phyloP scores from a whole-genome alignment of 2,329 filamentous ascomycete species.

The Cercospora sojina region DNA sequence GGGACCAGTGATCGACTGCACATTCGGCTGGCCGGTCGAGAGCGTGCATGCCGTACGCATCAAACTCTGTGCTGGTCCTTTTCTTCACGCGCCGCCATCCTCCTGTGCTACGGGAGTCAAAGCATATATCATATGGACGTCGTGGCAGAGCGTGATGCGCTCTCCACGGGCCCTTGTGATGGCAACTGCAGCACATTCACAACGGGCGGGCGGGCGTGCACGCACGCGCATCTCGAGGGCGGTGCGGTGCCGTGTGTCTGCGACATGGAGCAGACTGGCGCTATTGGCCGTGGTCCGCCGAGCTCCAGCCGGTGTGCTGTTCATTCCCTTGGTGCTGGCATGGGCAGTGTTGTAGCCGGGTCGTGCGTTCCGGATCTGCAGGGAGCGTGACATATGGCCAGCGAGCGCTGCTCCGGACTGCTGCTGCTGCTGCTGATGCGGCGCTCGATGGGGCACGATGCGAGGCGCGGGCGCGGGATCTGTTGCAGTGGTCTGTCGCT shows the following conservation, averaged over 20 bases:
- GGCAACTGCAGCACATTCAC: not conserved
- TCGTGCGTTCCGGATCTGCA: constrained; percentile 30
- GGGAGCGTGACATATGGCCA: constrained; percentile 13
- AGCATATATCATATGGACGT: not conserved
- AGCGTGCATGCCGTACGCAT: constrained; percentile 20
- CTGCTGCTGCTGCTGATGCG: not conserved
- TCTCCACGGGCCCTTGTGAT: not conserved
- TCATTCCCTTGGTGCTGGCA: constrained; percentile 26
- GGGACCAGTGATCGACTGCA: constrained; percentile 23
- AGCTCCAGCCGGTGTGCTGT: constrained; percentile 25
- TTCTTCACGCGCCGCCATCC: constrained; percentile 6
- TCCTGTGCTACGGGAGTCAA: not conserved
- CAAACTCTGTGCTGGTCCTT: constrained; percentile 17
- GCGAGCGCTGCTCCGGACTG: not conserved
- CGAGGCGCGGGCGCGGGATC: constrained; percentile 9
- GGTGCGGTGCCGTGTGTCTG: not conserved
- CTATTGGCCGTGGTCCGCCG: constrained; percentile 25
- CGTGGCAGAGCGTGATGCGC: not conserved
- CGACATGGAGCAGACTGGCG: constrained; percentile 7
- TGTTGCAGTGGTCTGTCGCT: constrained; percentile 10
- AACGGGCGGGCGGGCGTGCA: not conserved
- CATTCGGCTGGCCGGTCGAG: constrained; percentile 21
- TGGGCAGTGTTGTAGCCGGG: constrained; percentile 21
- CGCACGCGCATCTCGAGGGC: not conserved
- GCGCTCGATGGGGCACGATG: not conserved